Evolutionary conservation across 768 basidiomycete species (phyloP).

Genomic region (Amanita muscaria): DNA sequence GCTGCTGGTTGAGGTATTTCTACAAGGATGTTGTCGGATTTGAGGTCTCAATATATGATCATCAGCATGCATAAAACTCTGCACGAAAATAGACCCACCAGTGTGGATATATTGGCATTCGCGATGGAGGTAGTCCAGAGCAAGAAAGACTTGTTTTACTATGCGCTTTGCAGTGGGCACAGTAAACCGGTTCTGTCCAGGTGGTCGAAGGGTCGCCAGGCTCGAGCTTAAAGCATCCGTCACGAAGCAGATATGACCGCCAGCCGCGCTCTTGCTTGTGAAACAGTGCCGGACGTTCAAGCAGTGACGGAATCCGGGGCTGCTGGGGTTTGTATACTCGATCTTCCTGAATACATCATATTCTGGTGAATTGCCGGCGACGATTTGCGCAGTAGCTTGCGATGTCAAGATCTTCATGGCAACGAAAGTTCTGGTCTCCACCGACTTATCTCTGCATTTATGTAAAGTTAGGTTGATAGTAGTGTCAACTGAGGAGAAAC

Average conservation of each 20-base stretch:
- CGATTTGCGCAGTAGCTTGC: conserved; percentile 1
- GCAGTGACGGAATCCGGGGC: conserved; percentile 11
- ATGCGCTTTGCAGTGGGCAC: conserved; percentile 11
- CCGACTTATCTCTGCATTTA: not conserved
- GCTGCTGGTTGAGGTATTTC: conserved; percentile 8
- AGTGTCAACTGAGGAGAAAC: not conserved
- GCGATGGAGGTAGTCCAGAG: conserved; percentile 14
- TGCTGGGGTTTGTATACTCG: conserved; percentile 7
- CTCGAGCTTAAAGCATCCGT: conserved; percentile 9
- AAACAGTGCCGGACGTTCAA: conserved; percentile 8
- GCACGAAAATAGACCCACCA: not conserved
- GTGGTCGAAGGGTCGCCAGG: conserved; percentile 3
- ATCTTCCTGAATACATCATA: conserved; percentile 10
- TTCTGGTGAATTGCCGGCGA: conserved; percentile 9
- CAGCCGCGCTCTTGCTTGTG: conserved; percentile 2
- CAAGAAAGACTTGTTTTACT: conserved; percentile 13
- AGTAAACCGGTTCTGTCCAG: conserved; percentile 8
- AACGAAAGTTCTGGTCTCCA: conserved; percentile 3
- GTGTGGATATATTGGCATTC: conserved; percentile 12
- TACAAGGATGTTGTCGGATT: conserved; percentile 7
- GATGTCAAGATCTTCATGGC: conserved; percentile 4
- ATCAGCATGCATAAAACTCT: not conserved
- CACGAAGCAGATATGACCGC: conserved; percentile 5
- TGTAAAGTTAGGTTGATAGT: not conserved
- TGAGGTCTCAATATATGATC: conserved; percentile 5